Conservation (phyloP, 2,329 filamentous ascomycete genomes). For the Penicillium sclerotigenum region DNA sequence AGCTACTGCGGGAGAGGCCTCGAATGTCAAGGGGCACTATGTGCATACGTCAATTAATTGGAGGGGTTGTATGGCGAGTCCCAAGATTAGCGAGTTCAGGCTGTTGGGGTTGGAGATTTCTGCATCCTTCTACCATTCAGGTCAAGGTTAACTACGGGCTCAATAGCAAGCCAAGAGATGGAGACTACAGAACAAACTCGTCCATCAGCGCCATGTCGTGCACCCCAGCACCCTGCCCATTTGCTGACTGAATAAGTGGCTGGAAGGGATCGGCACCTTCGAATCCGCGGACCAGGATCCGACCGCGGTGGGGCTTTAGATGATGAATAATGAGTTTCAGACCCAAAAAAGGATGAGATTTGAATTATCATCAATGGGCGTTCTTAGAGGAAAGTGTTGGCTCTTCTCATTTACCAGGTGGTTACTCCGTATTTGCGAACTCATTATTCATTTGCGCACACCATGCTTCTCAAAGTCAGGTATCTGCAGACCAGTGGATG, state of each 20-base stretch:
- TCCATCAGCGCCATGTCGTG: conserved; percentile 15
- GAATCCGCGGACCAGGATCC: conserved; percentile 16
- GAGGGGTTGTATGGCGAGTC: background rate
- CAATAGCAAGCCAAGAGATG: conserved; percentile 17
- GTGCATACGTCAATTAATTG: background rate
- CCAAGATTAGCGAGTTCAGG: background rate
- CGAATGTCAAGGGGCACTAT: background rate
- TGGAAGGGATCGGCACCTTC: conserved; percentile 21
- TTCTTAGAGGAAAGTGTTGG: conserved; percentile 4
- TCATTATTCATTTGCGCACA: conserved; percentile 7
- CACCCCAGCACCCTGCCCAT: conserved; percentile 10
- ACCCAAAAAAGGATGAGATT: conserved; percentile 16
- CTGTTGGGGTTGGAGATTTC: background rate
- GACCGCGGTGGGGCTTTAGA: conserved; percentile 12
- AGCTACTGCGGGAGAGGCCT: background rate
- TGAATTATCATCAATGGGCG: conserved; percentile 12
- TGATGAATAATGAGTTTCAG: conserved; percentile 18
- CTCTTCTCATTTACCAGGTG: conserved; percentile 14
- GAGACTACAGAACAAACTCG: conserved; percentile 10
- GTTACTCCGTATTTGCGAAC: conserved; percentile 6
- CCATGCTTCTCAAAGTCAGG: conserved; percentile 1
- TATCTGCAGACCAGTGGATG: conserved; percentile 11
- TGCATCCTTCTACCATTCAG: conserved; percentile 16
- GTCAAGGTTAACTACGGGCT: conserved; percentile 17
- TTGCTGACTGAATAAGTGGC: conserved; percentile 21